phyloP scores from a whole-genome alignment of 1,284 basidiomycete species.

The Pyrrhoderma lamaoense region DNA sequence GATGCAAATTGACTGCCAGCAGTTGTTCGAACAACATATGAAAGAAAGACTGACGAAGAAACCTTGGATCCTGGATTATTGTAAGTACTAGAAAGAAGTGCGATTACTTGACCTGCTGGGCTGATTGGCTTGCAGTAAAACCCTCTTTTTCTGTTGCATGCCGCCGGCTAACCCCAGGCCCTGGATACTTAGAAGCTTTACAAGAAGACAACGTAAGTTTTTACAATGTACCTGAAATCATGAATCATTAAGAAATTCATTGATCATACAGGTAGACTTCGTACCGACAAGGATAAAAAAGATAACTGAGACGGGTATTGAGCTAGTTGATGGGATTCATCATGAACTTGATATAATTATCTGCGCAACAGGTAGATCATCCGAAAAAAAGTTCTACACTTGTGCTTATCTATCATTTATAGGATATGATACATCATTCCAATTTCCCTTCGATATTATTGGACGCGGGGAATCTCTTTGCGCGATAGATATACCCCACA shows the following conservation, averaged over 20 bases:
- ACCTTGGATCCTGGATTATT: constrained; percentile 50
- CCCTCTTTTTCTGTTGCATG: constrained; percentile 55
- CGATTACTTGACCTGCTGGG: background rate
- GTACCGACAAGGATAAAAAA: constrained; percentile 41
- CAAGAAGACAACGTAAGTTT: constrained; percentile 50
- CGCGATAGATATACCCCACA: constrained; percentile 45
- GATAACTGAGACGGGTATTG: constrained; percentile 47
- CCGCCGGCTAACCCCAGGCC: constrained; percentile 55
- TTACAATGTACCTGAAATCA: no score
- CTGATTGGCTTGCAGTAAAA: constrained; percentile 33
- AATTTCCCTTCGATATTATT: constrained; percentile 43
- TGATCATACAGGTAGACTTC: constrained; percentile 42
- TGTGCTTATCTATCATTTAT: background rate
- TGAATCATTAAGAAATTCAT: no score
- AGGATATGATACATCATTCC: constrained; percentile 50
- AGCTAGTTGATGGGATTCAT: constrained; percentile 44
- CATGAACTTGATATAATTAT: constrained; percentile 52
- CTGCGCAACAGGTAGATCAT: constrained; percentile 44
- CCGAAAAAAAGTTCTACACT: background rate
- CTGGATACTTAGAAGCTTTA: constrained; percentile 57
- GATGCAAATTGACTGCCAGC: constrained; percentile 34
- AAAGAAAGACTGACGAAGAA: constrained; percentile 42
- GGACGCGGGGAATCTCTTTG: constrained; percentile 43
- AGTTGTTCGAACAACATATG: constrained; percentile 42
- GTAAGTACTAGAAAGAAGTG: constrained; percentile 28